A percentile compares a stretch with the other conserved stretches of the same genome.
Evolutionary conservation across 129 eudicot genomes (phyloP).

Genomic region (Pulicaria dysenterica): DNA sequence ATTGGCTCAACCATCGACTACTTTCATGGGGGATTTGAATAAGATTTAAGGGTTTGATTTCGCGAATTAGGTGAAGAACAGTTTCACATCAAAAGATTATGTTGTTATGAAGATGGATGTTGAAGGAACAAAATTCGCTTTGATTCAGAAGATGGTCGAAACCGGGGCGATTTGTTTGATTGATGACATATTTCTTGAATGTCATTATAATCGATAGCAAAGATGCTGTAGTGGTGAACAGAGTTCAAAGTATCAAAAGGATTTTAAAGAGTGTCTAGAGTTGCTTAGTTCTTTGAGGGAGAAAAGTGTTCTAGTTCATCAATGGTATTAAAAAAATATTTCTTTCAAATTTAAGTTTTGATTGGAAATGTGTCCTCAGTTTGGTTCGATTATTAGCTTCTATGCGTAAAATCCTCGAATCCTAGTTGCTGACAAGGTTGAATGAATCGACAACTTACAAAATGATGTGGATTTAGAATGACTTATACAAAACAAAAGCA

Average conservation of each 20-base stretch:
- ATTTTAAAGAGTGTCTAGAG: constrained; percentile 56
- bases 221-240: constrained; percentile 57
- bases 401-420: no score
- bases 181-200: constrained; percentile 78
- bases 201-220: constrained; percentile 61
- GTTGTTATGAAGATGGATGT: constrained; percentile 85
- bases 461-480: no score
- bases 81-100: constrained; percentile 47
- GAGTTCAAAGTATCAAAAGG: constrained; percentile 48
- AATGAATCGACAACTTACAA: no score
- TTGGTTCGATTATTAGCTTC: no score
- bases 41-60: constrained; percentile 70
- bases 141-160: constrained; percentile 55
- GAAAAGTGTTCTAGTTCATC: constrained; percentile 75
- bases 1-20: constrained; percentile 50
- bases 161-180: constrained; percentile 72
- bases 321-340: constrained; percentile 45
- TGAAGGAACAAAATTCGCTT: constrained; percentile 66
- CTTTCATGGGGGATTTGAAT: constrained; percentile 42
- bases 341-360: neutral
- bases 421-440: no score
- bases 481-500: no score
- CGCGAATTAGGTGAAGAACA: constrained; percentile 59
- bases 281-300: constrained; percentile 60
- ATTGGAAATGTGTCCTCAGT: no score